Base-by-base conservation (phyloP, 768 basidiomycete species). In the Kockovaella imperatae region DNA sequence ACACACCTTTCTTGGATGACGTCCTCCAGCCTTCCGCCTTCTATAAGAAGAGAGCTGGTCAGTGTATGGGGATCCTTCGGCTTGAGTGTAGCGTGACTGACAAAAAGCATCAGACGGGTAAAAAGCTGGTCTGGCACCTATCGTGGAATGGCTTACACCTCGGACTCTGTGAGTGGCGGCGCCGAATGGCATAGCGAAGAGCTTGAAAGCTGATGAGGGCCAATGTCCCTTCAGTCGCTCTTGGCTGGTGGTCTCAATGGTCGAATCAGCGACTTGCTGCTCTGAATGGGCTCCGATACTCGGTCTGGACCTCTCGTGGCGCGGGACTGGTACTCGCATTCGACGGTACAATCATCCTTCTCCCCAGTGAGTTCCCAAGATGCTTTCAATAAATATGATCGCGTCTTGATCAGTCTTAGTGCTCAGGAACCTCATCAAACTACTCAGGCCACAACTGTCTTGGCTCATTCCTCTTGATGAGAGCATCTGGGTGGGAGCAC, bases 391-490 rank as follows among this genome's bases (percentile, higher is more conserved):
- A 13, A 7, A 42, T 23, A 6, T 49, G 29, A 40, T 29, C 31
- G 20, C 20, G 34, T n/a, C n/a, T 48, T 56, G 30, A 57, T 25
- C 14, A 24, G 6, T 32, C 5, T 28, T 44, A 72, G 71, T 93
- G 82, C 69, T 91, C 49, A 84, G 89, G 64, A 91, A 91, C 68
- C 73, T 87, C 64, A 80, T 93, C 68, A 84, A 86, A 50, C 72
- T 87, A 54, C 73, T 91, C 55, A 83, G 90, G 29, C 90, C 89
- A 17, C 79, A 76, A 57, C 63, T 93, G 38, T 72, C 80, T n/a
- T 84, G 84, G 80, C 73, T 86, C 47, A 82, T 93, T 76, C 89
- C 89, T 14, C 83, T 85, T 50, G 90, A 96, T 69, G 89, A 93
- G 75, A 87, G 87, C 59, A 84, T 93, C 64, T 91, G 89, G 90